Evolutionary conservation across 2,329 filamentous ascomycete genomes (phyloP), one percentile per base, ranked within the genome.

Genomic region (Xylariaceae sp.): DNA sequence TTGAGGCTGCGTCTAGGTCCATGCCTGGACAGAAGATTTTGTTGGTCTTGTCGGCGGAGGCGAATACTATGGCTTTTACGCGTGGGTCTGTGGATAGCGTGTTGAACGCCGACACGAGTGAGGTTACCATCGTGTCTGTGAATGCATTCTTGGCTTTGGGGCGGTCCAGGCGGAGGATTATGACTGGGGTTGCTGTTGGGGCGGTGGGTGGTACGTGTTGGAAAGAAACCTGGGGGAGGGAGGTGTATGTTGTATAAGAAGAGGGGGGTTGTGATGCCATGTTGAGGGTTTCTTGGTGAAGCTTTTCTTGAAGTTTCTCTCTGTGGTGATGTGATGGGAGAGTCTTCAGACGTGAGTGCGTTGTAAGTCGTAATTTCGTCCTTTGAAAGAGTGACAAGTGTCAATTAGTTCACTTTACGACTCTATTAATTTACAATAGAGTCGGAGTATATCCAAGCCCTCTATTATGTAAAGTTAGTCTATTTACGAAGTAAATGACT

Each of bases 91-190:
- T 51, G 22, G 78, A 77, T 27, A 83, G 69, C 9, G 75, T 62
- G 47, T 67, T 62, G 61, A 79, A 78, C 41, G 78, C 80, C 3
- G 67, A 56, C 51, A 81, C 75, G 30, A 89, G 72, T 58, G 85
- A 83, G 14, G 68, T 61, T 59, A 78, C 77, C 82, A 89, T 88
- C 12, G 68, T 72, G 17, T 75, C 70, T 3, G 83, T 88, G 67
- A 89, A 88, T 52, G 82, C 85, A 75, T 89, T 89, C 68, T 83
- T 75, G 51, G 81, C 81, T 11, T 71, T 66, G 0, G 85, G 86
- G 15, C 86, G 80, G 68, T 86, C 75, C 38, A 89, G 76, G 2
- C 79, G 79, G 32, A 88, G 66, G 54, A 87, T 65, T 44, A 89
- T 75, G 45, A 87, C 75, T 14, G 77, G 76, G 1, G 84, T 87